phyloP scores from a whole-genome alignment of 768 basidiomycete species.

The Gyrodon lividus region DNA sequence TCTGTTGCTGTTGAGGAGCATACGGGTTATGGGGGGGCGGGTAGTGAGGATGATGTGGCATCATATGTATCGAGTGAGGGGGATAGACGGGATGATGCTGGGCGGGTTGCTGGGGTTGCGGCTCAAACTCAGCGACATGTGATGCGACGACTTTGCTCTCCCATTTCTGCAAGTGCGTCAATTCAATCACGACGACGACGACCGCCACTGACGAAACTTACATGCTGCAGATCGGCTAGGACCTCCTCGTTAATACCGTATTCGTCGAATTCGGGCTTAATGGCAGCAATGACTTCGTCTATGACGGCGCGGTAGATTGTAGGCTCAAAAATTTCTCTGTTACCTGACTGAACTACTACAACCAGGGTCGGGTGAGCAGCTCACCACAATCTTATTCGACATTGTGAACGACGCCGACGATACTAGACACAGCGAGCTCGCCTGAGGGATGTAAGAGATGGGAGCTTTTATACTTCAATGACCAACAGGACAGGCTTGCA shows the following conservation, averaged over 20 bases:
- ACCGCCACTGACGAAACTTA: slow-evolving; percentile 44
- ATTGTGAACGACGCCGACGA: slow-evolving; percentile 46
- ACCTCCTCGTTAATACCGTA: slow-evolving; percentile 93
- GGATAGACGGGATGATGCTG: slow-evolving; percentile 54
- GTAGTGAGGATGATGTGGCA: slow-evolving; percentile 55
- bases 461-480: slow-evolving; percentile 42
- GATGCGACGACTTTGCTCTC: slow-evolving; percentile 92
- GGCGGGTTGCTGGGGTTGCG: slow-evolving; percentile 45
- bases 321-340: slow-evolving; percentile 72
- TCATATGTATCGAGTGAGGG: slow-evolving; percentile 63
- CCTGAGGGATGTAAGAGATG: slow-evolving; percentile 34
- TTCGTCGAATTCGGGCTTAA: slow-evolving; percentile 95
- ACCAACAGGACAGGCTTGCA: slow-evolving; percentile 36
- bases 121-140: slow-evolving; percentile 91
- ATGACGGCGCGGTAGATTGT: slow-evolving; percentile 90
- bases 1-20: slow-evolving; percentile 34
- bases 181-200: slow-evolving; percentile 6
- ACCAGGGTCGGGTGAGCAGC: slow-evolving; percentile 66
- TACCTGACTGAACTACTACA: slow-evolving; percentile 54
- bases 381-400: slow-evolving; percentile 99
- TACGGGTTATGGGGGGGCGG: slow-evolving; percentile 52
- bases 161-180: slow-evolving; percentile 73
- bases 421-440: slow-evolving; percentile 28
- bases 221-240: slow-evolving; percentile 82
- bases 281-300: slow-evolving; percentile 87